Base-by-base conservation (phyloP, 805 yeast genomes). In the Myxozyma monticola region DNA sequence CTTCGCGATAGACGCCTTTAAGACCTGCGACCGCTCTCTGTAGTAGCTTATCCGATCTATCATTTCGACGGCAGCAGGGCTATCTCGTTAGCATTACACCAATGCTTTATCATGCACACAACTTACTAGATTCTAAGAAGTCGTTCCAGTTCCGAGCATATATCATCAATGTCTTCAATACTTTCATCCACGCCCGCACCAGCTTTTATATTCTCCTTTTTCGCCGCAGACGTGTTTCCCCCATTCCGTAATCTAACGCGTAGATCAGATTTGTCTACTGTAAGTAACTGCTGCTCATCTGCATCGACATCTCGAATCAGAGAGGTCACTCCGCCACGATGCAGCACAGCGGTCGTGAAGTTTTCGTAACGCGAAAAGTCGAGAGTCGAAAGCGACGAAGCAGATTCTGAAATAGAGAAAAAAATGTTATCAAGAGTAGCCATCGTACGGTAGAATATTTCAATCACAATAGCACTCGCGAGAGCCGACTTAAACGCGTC, bases 271-370 rank as follows among this genome's bases (percentile, higher is more conserved):
- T 15, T 12, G 24, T 40, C 56, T 20, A 51, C 31, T 22, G 47
- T 46, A 15, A 58, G 40, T n/a, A 58, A 29, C 31, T 40, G 40
- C 15, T 26, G 42, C 44, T 58, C 61, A 15, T 49, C 53, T 15
- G 49, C 34, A 30, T 58, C 55, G 31, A 61, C 53, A 40, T 60
- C 64, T 3, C 64, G 57, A 25, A 60, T 59, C 17, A 60, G 48
- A 15, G 57, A 42, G 31, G 63, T 60, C 24, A 60, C 46, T 6
- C 42, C 40, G 14, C 54, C 56, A n/a, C 45, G 47, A 14, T 40
- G 43, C 14, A 60, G 51, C 24, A 59, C 55, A 14, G 62, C 62
- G 26, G 54, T 53, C 21, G 62, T 60, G 42, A 58, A 59, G 31
- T 44, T 44, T 31, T 56, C 59, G n/a, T 57, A 37, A 15, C 50